phyloP scores from a whole-genome alignment of 1,284 basidiomycete species.

The Austroboletus niveus region DNA sequence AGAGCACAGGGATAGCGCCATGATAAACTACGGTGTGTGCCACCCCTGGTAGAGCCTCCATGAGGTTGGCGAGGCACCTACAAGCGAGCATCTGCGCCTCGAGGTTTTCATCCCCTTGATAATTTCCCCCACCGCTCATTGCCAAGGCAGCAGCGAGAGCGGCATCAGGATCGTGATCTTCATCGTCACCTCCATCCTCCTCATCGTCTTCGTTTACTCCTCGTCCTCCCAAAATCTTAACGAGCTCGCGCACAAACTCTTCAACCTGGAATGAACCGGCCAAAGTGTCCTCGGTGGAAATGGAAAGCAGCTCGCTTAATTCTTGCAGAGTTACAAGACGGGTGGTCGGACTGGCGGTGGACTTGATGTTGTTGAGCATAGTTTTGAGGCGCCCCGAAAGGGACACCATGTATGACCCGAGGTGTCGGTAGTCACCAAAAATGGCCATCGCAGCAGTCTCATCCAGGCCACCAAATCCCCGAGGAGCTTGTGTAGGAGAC shows the following conservation, averaged over 20 bases:
- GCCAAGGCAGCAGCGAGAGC: slow-evolving; percentile 82
- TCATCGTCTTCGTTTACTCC: slow-evolving; percentile 71
- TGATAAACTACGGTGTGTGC: slow-evolving; percentile 94
- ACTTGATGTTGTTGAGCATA: slow-evolving; percentile 87
- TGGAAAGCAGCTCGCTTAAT: slow-evolving; percentile 90
- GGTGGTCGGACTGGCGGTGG: slow-evolving; percentile 75
- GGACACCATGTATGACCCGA: slow-evolving; percentile 89
- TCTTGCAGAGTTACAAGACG: slow-evolving; percentile 91
- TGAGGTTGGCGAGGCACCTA: slow-evolving; percentile 91
- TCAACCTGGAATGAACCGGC: slow-evolving; percentile 94
- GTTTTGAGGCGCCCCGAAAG: slow-evolving; percentile 85
- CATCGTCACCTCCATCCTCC: slow-evolving; percentile 55
- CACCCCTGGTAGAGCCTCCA: slow-evolving; percentile 94
- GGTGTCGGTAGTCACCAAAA: slow-evolving; percentile 79
- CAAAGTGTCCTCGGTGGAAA: slow-evolving; percentile 96
- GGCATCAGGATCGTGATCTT: slow-evolving; percentile 76
- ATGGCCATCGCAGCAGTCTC: slow-evolving; percentile 78
- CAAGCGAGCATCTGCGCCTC: slow-evolving; percentile 93
- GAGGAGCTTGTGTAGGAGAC: slow-evolving; percentile 32
- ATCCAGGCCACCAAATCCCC: slow-evolving; percentile 61
- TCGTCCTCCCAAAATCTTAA: slow-evolving; percentile 87
- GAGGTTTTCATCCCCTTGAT: slow-evolving; percentile 80
- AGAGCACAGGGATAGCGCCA: slow-evolving; percentile 91
- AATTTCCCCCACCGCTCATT: slow-evolving; percentile 63
- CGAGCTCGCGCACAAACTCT: slow-evolving; percentile 88